phyloP scores from a whole-genome alignment of 345 rosid species.

The Adansonia digitata region DNA sequence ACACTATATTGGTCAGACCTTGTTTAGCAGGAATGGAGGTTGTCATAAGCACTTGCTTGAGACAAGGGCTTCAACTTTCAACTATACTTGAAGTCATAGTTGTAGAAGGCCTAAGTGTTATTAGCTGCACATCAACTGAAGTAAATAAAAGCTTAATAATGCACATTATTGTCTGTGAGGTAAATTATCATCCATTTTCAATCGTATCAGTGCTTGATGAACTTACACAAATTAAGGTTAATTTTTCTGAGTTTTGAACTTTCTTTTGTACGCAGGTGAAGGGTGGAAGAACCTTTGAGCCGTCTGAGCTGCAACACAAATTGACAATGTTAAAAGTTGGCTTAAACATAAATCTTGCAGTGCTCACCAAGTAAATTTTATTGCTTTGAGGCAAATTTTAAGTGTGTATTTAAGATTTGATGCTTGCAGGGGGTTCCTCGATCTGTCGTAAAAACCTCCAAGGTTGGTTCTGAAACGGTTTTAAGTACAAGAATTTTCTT shows the following conservation, averaged over 20 bases:
- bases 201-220: neutral
- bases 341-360: neutral
- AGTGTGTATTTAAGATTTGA: neutral
- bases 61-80: conserved; percentile 30
- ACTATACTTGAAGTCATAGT: conserved; percentile 21
- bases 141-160: conserved; percentile 28
- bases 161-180: conserved; percentile 35
- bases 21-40: conserved; percentile 38
- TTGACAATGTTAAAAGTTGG: conserved; percentile 8
- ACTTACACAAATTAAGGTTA: neutral
- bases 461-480: neutral
- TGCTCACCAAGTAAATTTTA: neutral
- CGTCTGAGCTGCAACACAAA: conserved; percentile 26
- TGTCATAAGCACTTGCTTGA: conserved; percentile 17
- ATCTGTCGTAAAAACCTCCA: neutral
- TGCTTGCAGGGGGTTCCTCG: neutral
- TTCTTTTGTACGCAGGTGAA: too few relatives aligned
- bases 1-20: conserved; percentile 20
- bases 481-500: neutral
- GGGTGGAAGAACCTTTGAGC: conserved; percentile 15
- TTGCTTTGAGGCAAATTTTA: neutral
- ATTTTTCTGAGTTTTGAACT: too few relatives aligned
- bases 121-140: conserved; percentile 30
- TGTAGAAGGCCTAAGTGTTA: conserved; percentile 28
- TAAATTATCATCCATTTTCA: conserved; percentile 5